A percentile compares a stretch with the other conserved stretches of the same genome.
Conservation (phyloP, 805 yeast species). For the Cyberlindnera saturnus region DNA sequence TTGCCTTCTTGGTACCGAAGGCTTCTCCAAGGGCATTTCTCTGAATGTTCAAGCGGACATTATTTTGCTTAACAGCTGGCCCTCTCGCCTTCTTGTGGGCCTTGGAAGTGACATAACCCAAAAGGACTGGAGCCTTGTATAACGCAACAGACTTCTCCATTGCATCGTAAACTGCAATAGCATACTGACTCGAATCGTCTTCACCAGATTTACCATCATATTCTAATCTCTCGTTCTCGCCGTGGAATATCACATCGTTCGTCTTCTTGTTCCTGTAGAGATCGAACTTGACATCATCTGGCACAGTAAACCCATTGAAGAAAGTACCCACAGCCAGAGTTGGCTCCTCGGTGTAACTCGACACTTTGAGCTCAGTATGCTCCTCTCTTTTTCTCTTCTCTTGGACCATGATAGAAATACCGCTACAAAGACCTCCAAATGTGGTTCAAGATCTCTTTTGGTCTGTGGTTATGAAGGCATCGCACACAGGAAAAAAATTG, state of each 20-base stretch:
- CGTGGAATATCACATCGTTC: slow-evolving; percentile 56
- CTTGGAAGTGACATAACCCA: slow-evolving; percentile 57
- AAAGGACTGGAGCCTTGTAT: slow-evolving; percentile 56
- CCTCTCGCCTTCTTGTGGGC: slow-evolving; percentile 50
- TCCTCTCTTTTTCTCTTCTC: slow-evolving; percentile 31
- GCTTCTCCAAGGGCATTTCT: slow-evolving; percentile 89
- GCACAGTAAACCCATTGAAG: slow-evolving; percentile 68
- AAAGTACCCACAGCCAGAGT: slow-evolving; percentile 60
- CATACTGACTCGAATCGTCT: slow-evolving; percentile 41
- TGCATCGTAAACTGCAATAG: slow-evolving; percentile 75
- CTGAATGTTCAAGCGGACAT: slow-evolving; percentile 45
- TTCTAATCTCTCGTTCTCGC: slow-evolving; percentile 67
- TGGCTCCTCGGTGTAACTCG: slow-evolving; percentile 34
- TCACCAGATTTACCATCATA: slow-evolving; percentile 54
- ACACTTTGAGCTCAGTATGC: slow-evolving; percentile 36
- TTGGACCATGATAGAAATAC: slow-evolving; percentile 1
- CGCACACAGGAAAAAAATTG: slow-evolving; percentile 1
- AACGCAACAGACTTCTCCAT: slow-evolving; percentile 57
- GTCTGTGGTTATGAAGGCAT: background rate
- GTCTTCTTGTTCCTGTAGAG: slow-evolving; percentile 39
- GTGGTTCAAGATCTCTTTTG: background rate
- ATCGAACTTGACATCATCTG: slow-evolving; percentile 54
- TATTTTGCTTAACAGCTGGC: slow-evolving; percentile 57
- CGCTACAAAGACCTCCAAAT: background rate
- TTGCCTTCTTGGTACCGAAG: slow-evolving; percentile 95